phyloP scores from a whole-genome alignment of 2,329 filamentous ascomycete genomes.

The Thermochaetoides dissita region DNA sequence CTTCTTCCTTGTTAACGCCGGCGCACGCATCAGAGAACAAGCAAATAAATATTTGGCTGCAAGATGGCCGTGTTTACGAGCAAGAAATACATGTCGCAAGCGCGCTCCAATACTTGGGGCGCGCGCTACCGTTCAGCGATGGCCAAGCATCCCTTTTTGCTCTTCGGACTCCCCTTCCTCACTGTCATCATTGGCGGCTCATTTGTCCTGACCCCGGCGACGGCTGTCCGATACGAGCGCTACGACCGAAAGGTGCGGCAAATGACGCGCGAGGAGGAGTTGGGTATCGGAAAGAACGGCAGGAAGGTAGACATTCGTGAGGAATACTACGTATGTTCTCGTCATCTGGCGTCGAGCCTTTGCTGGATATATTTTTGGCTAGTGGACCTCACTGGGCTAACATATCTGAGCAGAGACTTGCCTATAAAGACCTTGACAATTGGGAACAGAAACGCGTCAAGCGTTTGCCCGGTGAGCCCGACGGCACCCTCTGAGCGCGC shows the following conservation, averaged over 20 bases:
- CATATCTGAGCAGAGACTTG: constrained; percentile 44
- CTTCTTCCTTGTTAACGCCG: too few species aligned
- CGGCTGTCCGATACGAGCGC: constrained; percentile 84
- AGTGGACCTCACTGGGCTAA: constrained; percentile 1
- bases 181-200: constrained; percentile 79
- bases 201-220: constrained; percentile 87
- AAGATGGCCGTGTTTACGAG: constrained; percentile 50
- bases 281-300: constrained; percentile 60
- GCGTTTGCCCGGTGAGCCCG: constrained; percentile 75
- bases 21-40: too few species aligned
- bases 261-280: constrained; percentile 70
- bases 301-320: constrained; percentile 68
- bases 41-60: not conserved
- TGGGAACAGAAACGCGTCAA: constrained; percentile 97
- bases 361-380: not conserved
- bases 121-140: constrained; percentile 64
- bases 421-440: constrained; percentile 80
- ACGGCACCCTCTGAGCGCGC: constrained; percentile 53
- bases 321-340: constrained; percentile 62
- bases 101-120: constrained; percentile 55
- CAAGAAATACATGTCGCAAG: constrained; percentile 56
- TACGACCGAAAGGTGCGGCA: constrained; percentile 82
- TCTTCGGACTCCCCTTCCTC: constrained; percentile 91
- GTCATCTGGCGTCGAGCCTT: not conserved
- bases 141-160: constrained; percentile 67